Conservation (phyloP, 192 early-diverging fungal genomes). For the Podila minutissima region DNA sequence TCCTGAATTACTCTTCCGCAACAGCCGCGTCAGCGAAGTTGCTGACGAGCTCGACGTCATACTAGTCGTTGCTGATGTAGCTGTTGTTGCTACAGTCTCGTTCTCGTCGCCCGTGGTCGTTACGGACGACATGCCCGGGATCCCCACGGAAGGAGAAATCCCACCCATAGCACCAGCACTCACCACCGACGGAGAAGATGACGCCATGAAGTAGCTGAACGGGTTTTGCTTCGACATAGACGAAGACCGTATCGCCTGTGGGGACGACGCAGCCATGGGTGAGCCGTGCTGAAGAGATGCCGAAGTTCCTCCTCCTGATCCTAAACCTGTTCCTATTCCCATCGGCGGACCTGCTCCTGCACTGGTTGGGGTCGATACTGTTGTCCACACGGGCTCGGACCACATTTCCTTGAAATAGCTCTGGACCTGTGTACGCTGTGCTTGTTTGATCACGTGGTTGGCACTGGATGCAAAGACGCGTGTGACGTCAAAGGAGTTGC, state of each 20-base stretch:
- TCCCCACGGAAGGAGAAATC: neutral
- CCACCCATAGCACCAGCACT: neutral
- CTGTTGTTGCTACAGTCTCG: no score
- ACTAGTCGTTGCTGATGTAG: no score
- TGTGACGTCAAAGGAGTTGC: conserved; percentile 35
- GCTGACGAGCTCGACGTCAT: neutral
- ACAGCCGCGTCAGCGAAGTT: conserved; percentile 16
- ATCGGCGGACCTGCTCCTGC: neutral
- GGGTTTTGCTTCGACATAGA: neutral
- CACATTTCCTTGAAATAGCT: conserved; percentile 47
- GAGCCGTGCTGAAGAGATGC: neutral
- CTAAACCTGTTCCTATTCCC: neutral
- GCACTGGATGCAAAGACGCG: conserved; percentile 18
- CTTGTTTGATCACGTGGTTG: conserved; percentile 22
- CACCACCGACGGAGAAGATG: neutral
- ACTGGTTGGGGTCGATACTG: neutral
- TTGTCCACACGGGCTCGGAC: conserved; percentile 39
- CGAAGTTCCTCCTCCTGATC: neutral
- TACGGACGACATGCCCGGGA: no score
- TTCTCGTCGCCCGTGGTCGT: no score
- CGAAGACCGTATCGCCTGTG: neutral
- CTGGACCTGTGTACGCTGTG: conserved; percentile 23
- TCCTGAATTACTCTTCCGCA: conserved; percentile 16
- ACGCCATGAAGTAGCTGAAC: neutral
- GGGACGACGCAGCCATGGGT: neutral